phyloP scores from a whole-genome alignment of 1,284 basidiomycete species.

The Boletus holoroseus region DNA sequence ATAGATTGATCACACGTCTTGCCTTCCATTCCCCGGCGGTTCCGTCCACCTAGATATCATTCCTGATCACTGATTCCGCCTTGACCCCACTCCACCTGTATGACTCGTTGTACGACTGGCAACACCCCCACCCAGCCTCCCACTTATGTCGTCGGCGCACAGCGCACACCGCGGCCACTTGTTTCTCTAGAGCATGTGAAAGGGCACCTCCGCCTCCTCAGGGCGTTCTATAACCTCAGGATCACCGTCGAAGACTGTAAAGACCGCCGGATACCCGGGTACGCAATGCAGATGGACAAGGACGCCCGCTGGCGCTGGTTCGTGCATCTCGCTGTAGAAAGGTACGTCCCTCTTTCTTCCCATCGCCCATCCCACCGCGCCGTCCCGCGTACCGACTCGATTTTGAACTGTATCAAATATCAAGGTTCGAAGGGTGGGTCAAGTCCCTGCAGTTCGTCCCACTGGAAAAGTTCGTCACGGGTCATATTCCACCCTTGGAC shows the following conservation, averaged over 20 bases:
- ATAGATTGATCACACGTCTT: constrained; percentile 3
- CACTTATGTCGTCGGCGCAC: constrained; percentile 20
- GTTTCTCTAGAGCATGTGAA: constrained; percentile 25
- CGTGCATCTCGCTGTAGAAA: constrained; percentile 30
- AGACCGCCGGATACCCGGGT: constrained; percentile 26
- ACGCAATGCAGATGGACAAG: constrained; percentile 25
- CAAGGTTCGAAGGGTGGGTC: constrained; percentile 37
- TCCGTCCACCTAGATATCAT: not conserved
- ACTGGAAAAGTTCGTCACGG: constrained; percentile 27
- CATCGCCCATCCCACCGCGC: too few species aligned
- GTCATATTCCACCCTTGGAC: constrained; percentile 39
- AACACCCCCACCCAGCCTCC: not conserved
- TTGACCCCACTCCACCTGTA: not conserved
- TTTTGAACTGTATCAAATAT: not conserved
- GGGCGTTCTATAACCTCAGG: constrained; percentile 26
- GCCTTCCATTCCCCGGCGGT: not conserved
- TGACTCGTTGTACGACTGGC: constrained; percentile 2
- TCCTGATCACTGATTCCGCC: not conserved
- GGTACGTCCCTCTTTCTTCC: constrained; percentile 13
- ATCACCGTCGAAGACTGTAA: constrained; percentile 25
- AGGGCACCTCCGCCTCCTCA: constrained; percentile 31
- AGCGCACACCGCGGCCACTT: constrained; percentile 16
- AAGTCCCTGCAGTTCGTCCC: constrained; percentile 21
- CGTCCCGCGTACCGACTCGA: not conserved
- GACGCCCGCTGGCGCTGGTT: constrained; percentile 31